Percentiles rank a stretch among this genome's conserved stretches.
phyloP scores from a whole-genome alignment of 208 protist genomes.

The Acanthamoeba culbertsoni region DNA sequence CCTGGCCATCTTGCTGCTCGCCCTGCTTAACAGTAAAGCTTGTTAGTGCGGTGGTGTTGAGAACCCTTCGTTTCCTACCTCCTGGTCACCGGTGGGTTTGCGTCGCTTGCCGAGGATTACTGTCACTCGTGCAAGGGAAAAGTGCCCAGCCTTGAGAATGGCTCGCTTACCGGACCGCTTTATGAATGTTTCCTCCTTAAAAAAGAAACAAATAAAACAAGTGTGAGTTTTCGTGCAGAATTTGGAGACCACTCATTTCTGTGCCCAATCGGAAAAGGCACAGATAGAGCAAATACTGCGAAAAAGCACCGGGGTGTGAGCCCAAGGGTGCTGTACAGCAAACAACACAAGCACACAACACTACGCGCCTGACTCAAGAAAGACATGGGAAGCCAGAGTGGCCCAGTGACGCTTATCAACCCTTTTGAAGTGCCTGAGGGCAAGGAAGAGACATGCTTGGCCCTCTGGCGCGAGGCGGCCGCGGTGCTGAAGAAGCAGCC shows the following conservation, averaged over 20 bases:
- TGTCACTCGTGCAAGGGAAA: constrained; percentile 75
- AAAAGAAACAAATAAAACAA: not conserved
- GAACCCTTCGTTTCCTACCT: not conserved
- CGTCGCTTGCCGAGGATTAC: constrained; percentile 61
- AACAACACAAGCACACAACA: not conserved
- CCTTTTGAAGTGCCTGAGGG: constrained; percentile 7
- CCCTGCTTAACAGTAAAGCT: no score
- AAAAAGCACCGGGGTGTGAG: no score
- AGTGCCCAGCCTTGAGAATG: constrained; percentile 72
- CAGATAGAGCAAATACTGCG: no score
- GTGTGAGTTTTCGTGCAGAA: no score
- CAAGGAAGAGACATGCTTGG: not conserved
- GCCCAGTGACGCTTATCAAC: constrained; percentile 35
- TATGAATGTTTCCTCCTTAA: constrained; percentile 64
- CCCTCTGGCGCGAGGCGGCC: constrained; percentile 13
- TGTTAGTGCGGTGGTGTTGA: not conserved
- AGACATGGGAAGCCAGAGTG: not conserved
- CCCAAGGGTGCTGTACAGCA: no score
- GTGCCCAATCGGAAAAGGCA: no score
- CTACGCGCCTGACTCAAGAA: no score
- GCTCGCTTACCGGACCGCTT: constrained; percentile 66
- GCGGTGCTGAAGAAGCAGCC: not conserved
- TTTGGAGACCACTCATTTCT: no score
- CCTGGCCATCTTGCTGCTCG: not conserved
- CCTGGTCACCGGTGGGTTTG: not conserved